Conservation (phyloP, 331 rosid genomes). For the Dryas integrifolia region DNA sequence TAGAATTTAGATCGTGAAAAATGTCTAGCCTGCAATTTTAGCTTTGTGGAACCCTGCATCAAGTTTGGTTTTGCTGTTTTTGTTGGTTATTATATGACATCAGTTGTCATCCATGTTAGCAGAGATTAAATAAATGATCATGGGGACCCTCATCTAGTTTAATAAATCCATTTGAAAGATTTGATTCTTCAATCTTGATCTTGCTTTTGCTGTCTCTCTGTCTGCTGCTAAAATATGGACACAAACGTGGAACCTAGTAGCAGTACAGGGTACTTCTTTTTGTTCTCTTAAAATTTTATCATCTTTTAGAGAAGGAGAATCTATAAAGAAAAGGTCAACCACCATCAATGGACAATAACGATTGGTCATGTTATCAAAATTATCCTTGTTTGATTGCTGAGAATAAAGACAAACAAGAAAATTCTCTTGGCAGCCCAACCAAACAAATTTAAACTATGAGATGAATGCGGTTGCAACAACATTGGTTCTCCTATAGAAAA, state of each 20-base stretch:
- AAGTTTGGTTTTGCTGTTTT: slow-evolving; percentile 2
- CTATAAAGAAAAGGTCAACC: neutral
- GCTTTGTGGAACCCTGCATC: neutral
- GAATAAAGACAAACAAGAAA: neutral
- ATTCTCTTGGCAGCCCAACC: neutral
- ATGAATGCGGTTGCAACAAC: too few relatives aligned
- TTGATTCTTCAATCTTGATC: slow-evolving; percentile 36
- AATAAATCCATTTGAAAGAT: slow-evolving; percentile 29
- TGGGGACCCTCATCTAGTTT: slow-evolving; percentile 24
- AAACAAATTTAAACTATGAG: too few relatives aligned
- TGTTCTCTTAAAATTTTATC: neutral
- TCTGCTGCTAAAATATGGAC: neutral
- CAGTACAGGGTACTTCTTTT: slow-evolving; percentile 7
- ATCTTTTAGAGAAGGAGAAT: neutral
- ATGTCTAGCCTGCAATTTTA: neutral
- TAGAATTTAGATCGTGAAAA: neutral
- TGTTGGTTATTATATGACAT: neutral
- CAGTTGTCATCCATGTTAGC: slow-evolving; percentile 27
- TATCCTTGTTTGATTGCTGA: neutral
- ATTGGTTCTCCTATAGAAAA: too few relatives aligned
- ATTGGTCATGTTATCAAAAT: neutral
- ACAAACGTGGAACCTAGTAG: slow-evolving; percentile 18
- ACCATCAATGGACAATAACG: neutral
- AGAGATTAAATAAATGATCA: slow-evolving; percentile 19
- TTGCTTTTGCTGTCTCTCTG: slow-evolving; percentile 18